A percentile compares a stretch with the other conserved stretches of the same genome.
phyloP scores from a whole-genome alignment of 2,329 filamentous ascomycete species.

The Fonsecaea monophora region DNA sequence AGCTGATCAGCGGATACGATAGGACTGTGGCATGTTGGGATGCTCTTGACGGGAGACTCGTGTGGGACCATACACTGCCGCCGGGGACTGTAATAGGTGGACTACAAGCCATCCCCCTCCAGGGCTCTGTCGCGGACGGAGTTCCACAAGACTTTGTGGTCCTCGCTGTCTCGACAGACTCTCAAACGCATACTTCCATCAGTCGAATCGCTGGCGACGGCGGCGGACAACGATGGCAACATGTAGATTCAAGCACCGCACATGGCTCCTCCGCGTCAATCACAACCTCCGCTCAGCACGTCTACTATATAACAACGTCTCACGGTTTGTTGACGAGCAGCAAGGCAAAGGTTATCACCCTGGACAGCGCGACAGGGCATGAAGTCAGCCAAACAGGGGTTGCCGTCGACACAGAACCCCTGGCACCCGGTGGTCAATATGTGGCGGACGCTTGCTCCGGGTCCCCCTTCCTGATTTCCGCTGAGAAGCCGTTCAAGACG shows the following conservation, averaged over 20 bases:
- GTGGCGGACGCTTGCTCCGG: conserved; percentile 45
- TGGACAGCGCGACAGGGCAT: conserved; percentile 76
- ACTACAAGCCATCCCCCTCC: conserved; percentile 31
- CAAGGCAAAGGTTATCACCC: conserved; percentile 74
- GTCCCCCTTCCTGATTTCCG: conserved; percentile 53
- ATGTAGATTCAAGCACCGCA: conserved; percentile 66
- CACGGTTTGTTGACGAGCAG: conserved; percentile 69
- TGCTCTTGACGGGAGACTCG: conserved; percentile 77
- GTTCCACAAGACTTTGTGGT: conserved; percentile 71
- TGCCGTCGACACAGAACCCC: conserved; percentile 75
- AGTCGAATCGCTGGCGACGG: conserved; percentile 72
- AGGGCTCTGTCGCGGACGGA: conserved; percentile 63
- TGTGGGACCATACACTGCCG: conserved; percentile 72
- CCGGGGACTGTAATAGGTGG: conserved; percentile 50
- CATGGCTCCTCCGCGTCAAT: conserved; percentile 77
- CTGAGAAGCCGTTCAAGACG: conserved; percentile 52
- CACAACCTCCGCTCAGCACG: conserved; percentile 70
- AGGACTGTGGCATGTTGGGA: conserved; percentile 79
- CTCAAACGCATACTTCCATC: conserved; percentile 66
- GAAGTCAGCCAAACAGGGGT: conserved; percentile 74
- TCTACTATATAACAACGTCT: conserved; percentile 80
- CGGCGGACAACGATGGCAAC: conserved; percentile 80
- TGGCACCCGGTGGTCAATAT: conserved; percentile 34
- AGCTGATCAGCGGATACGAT: conserved; percentile 75
- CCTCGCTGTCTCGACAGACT: conserved; percentile 55